Evolutionary conservation across 306 rosid species (phyloP).

Genomic region (Ceratonia siliqua): DNA sequence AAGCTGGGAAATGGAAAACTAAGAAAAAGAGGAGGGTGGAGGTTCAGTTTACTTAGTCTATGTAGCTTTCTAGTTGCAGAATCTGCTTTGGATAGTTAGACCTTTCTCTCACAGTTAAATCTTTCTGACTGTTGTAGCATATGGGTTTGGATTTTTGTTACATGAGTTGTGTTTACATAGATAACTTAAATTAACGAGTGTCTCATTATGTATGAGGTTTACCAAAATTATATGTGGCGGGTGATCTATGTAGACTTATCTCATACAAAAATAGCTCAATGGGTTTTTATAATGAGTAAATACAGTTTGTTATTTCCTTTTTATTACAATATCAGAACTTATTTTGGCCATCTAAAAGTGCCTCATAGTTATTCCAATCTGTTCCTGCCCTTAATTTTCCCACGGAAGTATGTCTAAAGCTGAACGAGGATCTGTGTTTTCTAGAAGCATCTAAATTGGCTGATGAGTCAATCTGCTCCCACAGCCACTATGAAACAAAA

Average conservation of each 20-base stretch:
- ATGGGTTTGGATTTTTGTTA: too few species aligned
- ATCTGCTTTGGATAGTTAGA: constrained; percentile 10
- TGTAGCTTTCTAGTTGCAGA: constrained; percentile 2
- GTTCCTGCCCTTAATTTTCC: neutral
- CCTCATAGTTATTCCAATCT: constrained; percentile 23
- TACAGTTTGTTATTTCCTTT: neutral
- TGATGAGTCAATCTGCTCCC: constrained; percentile 34
- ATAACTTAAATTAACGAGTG: too few species aligned
- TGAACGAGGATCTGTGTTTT: constrained; percentile 32
- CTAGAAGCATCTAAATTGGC: constrained; percentile 43
- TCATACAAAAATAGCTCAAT: too few species aligned
- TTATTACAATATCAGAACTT: neutral
- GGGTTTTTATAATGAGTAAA: neutral
- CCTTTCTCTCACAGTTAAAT: too few species aligned
- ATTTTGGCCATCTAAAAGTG: constrained; percentile 5
- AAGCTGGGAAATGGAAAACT: too few species aligned
- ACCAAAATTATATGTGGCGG: too few species aligned
- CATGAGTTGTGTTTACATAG: too few species aligned
- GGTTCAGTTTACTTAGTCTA: neutral
- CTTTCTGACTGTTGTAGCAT: neutral
- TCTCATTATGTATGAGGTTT: too few species aligned
- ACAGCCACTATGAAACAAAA: constrained; percentile 35
- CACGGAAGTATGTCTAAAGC: neutral
- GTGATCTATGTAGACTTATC: too few species aligned
- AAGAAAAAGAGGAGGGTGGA: neutral